Base-by-base conservation (phyloP, 768 basidiomycete species). In the Phanerochaete carnosa region DNA sequence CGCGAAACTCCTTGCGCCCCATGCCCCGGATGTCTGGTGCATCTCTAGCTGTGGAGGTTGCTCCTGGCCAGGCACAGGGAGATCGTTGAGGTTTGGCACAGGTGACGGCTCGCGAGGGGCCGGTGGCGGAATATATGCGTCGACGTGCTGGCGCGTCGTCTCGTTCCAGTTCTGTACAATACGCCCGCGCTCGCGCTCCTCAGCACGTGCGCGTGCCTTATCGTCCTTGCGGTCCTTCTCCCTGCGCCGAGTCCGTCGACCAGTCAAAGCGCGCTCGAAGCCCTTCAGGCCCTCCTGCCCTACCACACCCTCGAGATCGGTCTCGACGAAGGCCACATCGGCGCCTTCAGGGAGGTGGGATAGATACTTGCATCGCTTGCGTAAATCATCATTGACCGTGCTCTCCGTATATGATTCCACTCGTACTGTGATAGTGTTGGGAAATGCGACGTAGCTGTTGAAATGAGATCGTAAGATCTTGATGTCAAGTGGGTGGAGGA, bases 291-390 rank as follows among this genome's bases (percentile, higher is more conserved):
- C 87, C 12, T 88, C 88, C 15, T 70, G 68, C 30, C 93, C 90
- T 22, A 98, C 91, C 35, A 95, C 90, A 7, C 78, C 79, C 59
- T 82, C 79, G 19, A 98, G 76, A 69, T 96, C 89, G 8, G 93
- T 86, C 74, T 99, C 95, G 57, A 98, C 78, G 73, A 98, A 98
- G 25, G 94, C 89, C 47, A 98, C 93, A 68, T 98, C 95, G 37
- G 93, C 88, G 46, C 92, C 88, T 59, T 93, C 88, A 1, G 95
- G 92, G 66, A 98, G 80, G 73, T 98, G 95, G 3, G 86, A 86
- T 62, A 99, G 88, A 73, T 98, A 98, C 71, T 95, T 96, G 80
- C 94, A 98, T 32, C 95, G 88, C 74, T 94, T 92, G 51, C 95
- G 87, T 28, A 99, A 79, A 62, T 97, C 95, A 62, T 95, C 95